Conservation (phyloP, 106 monocot species). For the Xerophyta viscosa region DNA sequence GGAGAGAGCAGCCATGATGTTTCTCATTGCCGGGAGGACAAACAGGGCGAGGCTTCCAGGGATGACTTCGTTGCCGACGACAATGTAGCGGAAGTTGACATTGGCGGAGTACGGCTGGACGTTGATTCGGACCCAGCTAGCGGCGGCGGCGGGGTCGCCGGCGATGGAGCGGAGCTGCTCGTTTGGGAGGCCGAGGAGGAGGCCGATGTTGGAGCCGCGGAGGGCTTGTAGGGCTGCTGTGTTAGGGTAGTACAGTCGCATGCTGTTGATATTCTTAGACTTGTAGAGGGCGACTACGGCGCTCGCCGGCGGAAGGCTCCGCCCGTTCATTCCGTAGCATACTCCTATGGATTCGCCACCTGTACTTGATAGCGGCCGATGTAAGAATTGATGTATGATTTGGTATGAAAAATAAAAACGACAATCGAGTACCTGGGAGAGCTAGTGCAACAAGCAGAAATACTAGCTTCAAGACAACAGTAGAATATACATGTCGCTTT, state of each 20-base stretch:
- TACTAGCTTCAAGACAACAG: too few species aligned
- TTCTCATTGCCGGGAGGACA: slow-evolving; percentile 52
- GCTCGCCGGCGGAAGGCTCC: slow-evolving; percentile 35
- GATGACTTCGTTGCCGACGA: slow-evolving; percentile 77
- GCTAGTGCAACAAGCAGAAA: too few species aligned
- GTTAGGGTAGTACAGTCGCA: slow-evolving; percentile 39
- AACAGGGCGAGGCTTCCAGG: slow-evolving; percentile 24
- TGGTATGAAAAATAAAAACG: too few species aligned
- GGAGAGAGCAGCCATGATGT: slow-evolving; percentile 26
- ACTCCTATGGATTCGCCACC: slow-evolving; percentile 54
- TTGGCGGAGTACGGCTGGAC: slow-evolving; percentile 9
- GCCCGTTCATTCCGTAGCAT: slow-evolving; percentile 33
- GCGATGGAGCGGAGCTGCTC: slow-evolving; percentile 17
- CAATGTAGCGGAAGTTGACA: slow-evolving; percentile 23
- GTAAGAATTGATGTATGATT: too few species aligned
- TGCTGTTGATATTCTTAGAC: slow-evolving; percentile 20
- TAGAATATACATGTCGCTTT: too few species aligned
- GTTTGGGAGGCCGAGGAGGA: slow-evolving; percentile 29
- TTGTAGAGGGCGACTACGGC: slow-evolving; percentile 29
- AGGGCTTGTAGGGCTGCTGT: slow-evolving; percentile 20
- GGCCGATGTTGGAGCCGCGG: slow-evolving; percentile 25
- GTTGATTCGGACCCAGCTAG: slow-evolving; percentile 28
- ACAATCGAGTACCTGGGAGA: too few species aligned
- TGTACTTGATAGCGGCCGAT: too few species aligned
- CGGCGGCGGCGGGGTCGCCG: slow-evolving; percentile 7